A percentile compares a stretch with the other conserved stretches of the same genome.
Evolutionary conservation across 805 yeast genomes (phyloP).

Genomic region (Yamadazyma ubonensis): DNA sequence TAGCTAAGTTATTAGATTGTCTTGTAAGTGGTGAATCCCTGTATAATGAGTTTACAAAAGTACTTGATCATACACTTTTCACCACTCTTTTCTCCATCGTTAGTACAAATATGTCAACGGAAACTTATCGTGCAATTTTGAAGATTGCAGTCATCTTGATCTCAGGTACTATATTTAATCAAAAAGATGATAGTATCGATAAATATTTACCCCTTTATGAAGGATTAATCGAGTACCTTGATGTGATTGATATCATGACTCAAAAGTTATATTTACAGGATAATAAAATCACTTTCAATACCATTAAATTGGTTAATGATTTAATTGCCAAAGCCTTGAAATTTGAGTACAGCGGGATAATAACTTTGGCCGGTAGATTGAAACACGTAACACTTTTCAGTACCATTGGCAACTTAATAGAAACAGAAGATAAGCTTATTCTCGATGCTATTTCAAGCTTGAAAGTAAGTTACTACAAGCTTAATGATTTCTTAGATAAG

Average conservation of each 20-base stretch:
- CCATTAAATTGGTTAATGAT: slow-evolving; percentile 47
- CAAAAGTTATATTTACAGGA: slow-evolving; percentile 44
- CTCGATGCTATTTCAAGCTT: slow-evolving; percentile 30
- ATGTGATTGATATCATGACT: slow-evolving; percentile 43
- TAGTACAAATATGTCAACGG: slow-evolving; percentile 40
- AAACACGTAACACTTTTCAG: slow-evolving; percentile 48
- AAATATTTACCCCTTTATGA: slow-evolving; percentile 38
- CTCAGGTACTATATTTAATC: slow-evolving; percentile 43
- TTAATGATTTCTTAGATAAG: slow-evolving; percentile 35
- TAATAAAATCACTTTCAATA: slow-evolving; percentile 40
- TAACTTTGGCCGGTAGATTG: slow-evolving; percentile 46
- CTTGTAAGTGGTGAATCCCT: slow-evolving; percentile 32
- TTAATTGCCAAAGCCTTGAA: slow-evolving; percentile 43
- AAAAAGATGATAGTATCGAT: slow-evolving; percentile 33
- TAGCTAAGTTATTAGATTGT: slow-evolving; percentile 52
- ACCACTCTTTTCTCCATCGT: slow-evolving; percentile 42
- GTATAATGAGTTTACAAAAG: slow-evolving; percentile 29
- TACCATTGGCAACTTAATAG: slow-evolving; percentile 40
- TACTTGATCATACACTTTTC: slow-evolving; percentile 43
- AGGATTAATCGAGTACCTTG: slow-evolving; percentile 37
- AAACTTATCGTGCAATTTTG: slow-evolving; percentile 46
- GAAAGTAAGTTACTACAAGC: slow-evolving; percentile 32
- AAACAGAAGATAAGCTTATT: slow-evolving; percentile 36
- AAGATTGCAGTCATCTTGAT: slow-evolving; percentile 42
- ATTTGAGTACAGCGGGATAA: slow-evolving; percentile 41